A percentile compares a stretch with the other conserved stretches of the same genome.
Conservation (phyloP, 805 yeast species). For the Sungouiozyma intestinalis region DNA sequence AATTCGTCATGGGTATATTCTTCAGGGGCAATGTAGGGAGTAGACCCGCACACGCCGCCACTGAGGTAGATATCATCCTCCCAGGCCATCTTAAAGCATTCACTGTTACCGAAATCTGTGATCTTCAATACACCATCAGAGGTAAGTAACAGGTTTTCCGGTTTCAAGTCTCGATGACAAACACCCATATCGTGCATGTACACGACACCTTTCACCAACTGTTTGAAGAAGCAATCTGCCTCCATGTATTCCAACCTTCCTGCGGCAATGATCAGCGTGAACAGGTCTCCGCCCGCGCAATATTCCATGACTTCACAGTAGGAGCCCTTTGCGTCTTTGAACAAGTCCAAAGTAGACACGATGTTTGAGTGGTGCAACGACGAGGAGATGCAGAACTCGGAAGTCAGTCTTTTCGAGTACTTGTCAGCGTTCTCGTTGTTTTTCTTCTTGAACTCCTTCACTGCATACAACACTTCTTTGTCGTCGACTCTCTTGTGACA, state of each 20-base stretch:
- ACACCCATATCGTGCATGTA: constrained; percentile 89
- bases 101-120: constrained; percentile 82
- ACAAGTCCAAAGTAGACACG: constrained; percentile 62
- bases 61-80: constrained; percentile 58
- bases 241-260: constrained; percentile 75
- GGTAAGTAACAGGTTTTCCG: constrained; percentile 79
- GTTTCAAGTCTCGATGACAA: constrained; percentile 88
- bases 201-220: constrained; percentile 68
- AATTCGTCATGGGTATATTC: constrained; percentile 55
- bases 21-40: constrained; percentile 89
- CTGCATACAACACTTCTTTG: constrained; percentile 55
- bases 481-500: constrained; percentile 53
- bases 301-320: constrained; percentile 82
- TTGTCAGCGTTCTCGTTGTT: constrained; percentile 53
- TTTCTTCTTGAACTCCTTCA: constrained; percentile 68
- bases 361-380: constrained; percentile 70
- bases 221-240: constrained; percentile 87
- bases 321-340: constrained; percentile 74
- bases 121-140: constrained; percentile 65
- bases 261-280: constrained; percentile 59
- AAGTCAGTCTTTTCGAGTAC: constrained; percentile 63
- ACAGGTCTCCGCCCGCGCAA: constrained; percentile 74
- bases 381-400: constrained; percentile 75
- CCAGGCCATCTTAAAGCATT: constrained; percentile 80
- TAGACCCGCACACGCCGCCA: constrained; percentile 74